Base-by-base conservation (phyloP, 192 early-diverging fungal genomes). In the Irineochytrium annulatum region DNA sequence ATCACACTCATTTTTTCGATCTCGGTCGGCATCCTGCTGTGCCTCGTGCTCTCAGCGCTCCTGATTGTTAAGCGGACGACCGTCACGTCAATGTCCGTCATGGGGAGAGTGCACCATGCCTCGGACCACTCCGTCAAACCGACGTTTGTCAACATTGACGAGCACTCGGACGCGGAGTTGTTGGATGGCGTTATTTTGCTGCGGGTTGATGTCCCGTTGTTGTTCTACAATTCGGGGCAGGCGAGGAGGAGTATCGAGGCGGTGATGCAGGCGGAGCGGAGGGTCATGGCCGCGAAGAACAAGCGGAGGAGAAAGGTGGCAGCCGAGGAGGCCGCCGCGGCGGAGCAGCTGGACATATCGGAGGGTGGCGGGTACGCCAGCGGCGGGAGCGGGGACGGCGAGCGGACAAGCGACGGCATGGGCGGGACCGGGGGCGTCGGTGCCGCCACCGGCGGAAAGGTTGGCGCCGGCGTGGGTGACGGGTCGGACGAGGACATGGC, bases 151-250 rank as follows among this genome's bases (percentile, higher is more conserved):
- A 67, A 68, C 56, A 57, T 73, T 34, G 43, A 67, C 16, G 63
- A 74, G 13, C 56, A 77, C 57, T 54, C 70, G 3, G 62, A 69
- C 20, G 71, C 71, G 13, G 22, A 52, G 24, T 43, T 77, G 1
- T 52, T 74, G 11, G 72, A 71, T 19, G 59, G 59, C 11, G 55
- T 72, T 3, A 17, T 74, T 1, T 48, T 69, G 2, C n/a, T 77
- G 1, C 16, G 60, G 14, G 53, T 77, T 17, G 41, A 64, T 17
- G 65, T 61, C 2, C 62, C 76, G 16, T 49, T 77, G 14, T 30
- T 66, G 28, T 77, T 74, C 53, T 77, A 66, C 60, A 77, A 77
- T 54, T 69, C 69, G 16, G 70, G 59, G 1, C 65, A 60, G 20
- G 44, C 72, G 51, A 55, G 63, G 5, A 65, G 74, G 19, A 61